Evolutionary conservation across 2,329 filamentous ascomycete genomes (phyloP).

Genomic region (Cladophialophora carrionii): DNA sequence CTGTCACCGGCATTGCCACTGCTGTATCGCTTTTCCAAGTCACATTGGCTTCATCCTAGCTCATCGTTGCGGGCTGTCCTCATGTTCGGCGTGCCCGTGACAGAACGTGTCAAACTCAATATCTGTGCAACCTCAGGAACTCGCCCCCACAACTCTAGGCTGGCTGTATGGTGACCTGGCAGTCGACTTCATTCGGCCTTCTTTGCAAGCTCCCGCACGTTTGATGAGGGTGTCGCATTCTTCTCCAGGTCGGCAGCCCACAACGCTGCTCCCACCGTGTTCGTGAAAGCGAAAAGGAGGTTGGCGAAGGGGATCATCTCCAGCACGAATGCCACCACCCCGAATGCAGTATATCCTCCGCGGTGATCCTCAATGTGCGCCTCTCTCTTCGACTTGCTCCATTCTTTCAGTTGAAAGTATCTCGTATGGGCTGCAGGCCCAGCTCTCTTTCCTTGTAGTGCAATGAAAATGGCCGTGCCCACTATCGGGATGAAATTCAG

Average conservation of each 20-base stretch:
- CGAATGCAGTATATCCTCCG: conserved; percentile 79
- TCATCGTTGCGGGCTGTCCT: conserved; percentile 8
- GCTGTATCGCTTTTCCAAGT: conserved; percentile 4
- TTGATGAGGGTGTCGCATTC: conserved; percentile 40
- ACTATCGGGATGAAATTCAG: conserved; percentile 92
- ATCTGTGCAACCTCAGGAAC: conserved; percentile 12
- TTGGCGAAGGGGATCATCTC: conserved; percentile 83
- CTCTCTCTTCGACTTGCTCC: conserved; percentile 66
- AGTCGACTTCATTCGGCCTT: conserved; percentile 40
- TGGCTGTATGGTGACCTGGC: background rate
- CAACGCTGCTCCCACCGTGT: conserved; percentile 87
- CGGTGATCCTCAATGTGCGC: conserved; percentile 71
- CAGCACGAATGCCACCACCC: conserved; percentile 77
- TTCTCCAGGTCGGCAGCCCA: conserved; percentile 87
- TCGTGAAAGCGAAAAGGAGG: conserved; percentile 86
- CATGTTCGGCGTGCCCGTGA: conserved; percentile 9
- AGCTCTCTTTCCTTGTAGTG: conserved; percentile 67
- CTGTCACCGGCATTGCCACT: conserved; percentile 18
- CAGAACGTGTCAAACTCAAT: conserved; percentile 1
- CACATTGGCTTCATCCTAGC: background rate
- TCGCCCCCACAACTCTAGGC: background rate
- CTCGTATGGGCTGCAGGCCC: conserved; percentile 62
- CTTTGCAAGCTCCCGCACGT: conserved; percentile 41
- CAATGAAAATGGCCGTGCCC: conserved; percentile 78
- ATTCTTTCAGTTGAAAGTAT: conserved; percentile 91